phyloP scores from a whole-genome alignment of 148 eudicot genomes.

The Oxyria digyna region DNA sequence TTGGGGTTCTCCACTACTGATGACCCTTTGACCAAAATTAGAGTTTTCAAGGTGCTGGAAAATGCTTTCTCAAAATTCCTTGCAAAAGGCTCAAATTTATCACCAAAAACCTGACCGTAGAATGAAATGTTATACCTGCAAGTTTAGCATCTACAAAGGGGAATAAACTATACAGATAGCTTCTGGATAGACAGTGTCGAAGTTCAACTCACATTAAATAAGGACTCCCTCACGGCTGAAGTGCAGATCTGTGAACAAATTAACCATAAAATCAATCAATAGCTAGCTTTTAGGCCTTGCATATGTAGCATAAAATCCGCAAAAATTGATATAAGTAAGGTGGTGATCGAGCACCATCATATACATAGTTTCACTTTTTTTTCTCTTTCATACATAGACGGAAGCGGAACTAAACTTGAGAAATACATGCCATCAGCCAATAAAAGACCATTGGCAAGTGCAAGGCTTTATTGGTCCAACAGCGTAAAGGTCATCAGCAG shows the following conservation, averaged over 20 bases:
- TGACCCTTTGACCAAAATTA: constrained; percentile 42
- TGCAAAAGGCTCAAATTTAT: constrained; percentile 65
- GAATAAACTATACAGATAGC: background rate
- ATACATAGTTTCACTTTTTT: background rate
- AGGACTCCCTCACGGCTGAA: constrained; percentile 71
- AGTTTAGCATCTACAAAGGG: constrained; percentile 7
- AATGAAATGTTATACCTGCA: constrained; percentile 12
- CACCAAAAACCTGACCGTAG: constrained; percentile 52
- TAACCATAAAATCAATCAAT: background rate
- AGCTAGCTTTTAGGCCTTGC: background rate
- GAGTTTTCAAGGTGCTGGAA: constrained; percentile 68
- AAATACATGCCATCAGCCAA: background rate
- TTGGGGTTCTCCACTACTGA: constrained; percentile 16
- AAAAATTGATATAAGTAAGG: background rate
- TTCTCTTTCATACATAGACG: constrained; percentile 2
- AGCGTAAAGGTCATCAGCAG: constrained; percentile 4
- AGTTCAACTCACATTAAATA: constrained; percentile 61
- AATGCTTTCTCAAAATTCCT: constrained; percentile 71
- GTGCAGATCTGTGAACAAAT: constrained; percentile 55
- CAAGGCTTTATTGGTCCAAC: constrained; percentile 10
- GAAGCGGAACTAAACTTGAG: background rate
- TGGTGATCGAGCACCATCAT: constrained; percentile 6
- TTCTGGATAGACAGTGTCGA: background rate
- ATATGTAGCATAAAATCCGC: background rate
- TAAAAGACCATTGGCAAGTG: background rate